These are phyloP conservation scores for Schwanniomyces pseudopolymorphus DNA, from an alignment of 805 yeast genomes.

Conservation along the genomic window DNA sequence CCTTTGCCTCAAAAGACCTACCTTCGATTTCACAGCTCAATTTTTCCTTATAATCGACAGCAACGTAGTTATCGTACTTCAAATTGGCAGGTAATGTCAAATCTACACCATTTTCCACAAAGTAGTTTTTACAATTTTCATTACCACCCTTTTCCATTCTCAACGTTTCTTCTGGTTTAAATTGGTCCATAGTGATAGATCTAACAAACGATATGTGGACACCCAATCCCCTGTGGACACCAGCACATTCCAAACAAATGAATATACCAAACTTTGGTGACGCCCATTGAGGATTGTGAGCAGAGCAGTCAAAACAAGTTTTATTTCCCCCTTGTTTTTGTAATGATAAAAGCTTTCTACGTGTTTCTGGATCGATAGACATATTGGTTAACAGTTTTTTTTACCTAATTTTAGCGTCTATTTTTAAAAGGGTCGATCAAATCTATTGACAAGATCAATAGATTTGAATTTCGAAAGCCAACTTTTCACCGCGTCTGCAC, in stretches of 20 bases:
- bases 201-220: slow-evolving; percentile 96
- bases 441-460: too few relatives aligned
- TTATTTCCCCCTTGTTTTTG: slow-evolving; percentile 76
- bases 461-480: background rate
- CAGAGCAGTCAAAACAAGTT: slow-evolving; percentile 89
- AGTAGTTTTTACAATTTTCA: slow-evolving; percentile 66
- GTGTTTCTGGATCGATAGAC: slow-evolving; percentile 93
- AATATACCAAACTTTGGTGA: slow-evolving; percentile 97
- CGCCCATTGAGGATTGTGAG: slow-evolving; percentile 99
- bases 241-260: slow-evolving; percentile 97
- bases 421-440: background rate
- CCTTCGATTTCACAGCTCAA: slow-evolving; percentile 77
- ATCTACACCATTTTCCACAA: slow-evolving; percentile 71
- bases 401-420: background rate
- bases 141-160: slow-evolving; percentile 97
- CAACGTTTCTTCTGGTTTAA: slow-evolving; percentile 85
- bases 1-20: slow-evolving; percentile 62
- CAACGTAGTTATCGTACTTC: slow-evolving; percentile 86
- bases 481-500: slow-evolving; percentile 1
- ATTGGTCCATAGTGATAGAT: slow-evolving; percentile 97
- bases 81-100: slow-evolving; percentile 58
- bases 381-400: slow-evolving; percentile 11
- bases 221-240: slow-evolving; percentile 91
- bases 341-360: slow-evolving; percentile 69
- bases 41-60: slow-evolving; percentile 89